These are phyloP conservation scores for Chlamydomonas applanata DNA, from an alignment of 139 green algal genomes.

Conservation along the genomic window DNA sequence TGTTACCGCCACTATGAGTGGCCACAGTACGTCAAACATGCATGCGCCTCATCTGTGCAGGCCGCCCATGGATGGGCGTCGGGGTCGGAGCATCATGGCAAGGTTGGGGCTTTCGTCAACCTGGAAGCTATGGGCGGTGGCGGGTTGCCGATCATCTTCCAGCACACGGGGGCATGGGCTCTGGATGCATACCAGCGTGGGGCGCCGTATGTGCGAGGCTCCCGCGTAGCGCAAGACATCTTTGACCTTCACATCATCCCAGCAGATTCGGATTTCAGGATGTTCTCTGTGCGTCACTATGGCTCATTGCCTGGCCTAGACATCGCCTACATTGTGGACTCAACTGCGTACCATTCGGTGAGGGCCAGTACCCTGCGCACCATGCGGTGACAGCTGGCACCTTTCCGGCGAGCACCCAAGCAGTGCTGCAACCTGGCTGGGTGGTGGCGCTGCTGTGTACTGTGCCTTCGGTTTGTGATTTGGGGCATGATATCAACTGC, in stretches of 20 bases:
- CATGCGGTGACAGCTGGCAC: no score
- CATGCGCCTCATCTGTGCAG: not conserved
- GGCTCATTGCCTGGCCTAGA: slow-evolving; percentile 65
- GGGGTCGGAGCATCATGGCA: not conserved
- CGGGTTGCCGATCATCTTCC: slow-evolving; percentile 73
- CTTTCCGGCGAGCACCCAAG: no score
- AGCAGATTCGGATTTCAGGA: slow-evolving; percentile 75
- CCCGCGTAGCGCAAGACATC: slow-evolving; percentile 47
- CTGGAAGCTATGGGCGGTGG: slow-evolving; percentile 68
- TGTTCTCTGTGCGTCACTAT: slow-evolving; percentile 55
- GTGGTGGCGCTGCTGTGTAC: no score
- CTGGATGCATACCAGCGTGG: slow-evolving; percentile 47
- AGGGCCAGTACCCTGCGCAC: no score
- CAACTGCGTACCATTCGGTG: slow-evolving; percentile 62
- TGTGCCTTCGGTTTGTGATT: no score
- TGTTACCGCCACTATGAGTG: not conserved
- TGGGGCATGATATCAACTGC: no score
- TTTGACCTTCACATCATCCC: slow-evolving; percentile 63
- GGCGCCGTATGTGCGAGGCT: slow-evolving; percentile 47
- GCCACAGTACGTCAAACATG: not conserved
- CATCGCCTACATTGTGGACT: slow-evolving; percentile 65
- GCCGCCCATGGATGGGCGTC: slow-evolving; percentile 18
- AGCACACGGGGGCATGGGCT: slow-evolving; percentile 63
- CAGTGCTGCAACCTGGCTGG: no score
- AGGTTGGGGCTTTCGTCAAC: slow-evolving; percentile 73